Base-by-base conservation (phyloP, 495 filamentous ascomycete genomes). In the Daldinia concentrica region DNA sequence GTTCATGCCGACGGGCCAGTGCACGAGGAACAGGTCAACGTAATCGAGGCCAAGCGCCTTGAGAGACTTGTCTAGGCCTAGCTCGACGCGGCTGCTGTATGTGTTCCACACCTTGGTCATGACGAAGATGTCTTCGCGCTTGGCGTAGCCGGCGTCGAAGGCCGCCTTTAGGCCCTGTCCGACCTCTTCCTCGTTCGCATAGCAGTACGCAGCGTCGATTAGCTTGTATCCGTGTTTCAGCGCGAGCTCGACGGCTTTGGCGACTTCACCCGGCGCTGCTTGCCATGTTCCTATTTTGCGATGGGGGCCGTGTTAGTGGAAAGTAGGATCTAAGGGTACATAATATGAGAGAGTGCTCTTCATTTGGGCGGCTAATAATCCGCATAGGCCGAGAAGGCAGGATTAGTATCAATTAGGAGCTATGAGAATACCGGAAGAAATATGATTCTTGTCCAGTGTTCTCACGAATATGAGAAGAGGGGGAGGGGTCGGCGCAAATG, bases 1-100 rank as follows among this genome's bases (percentile, higher is more conserved):
- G 78, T 93, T 94, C 90, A 96, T 92, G 62, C 91, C 87, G 54
- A 93, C 81, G 2, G 93, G 91, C 92, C 92, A 95, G 80, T 97
- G 92, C 72, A 88, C 82, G 19, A 97, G 82, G 75, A 90, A 94
- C 63, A 97, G 80, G 79, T 97, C 93, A 7, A 97, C 85, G 79
- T 97, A 96, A 62, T 92, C 89, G 64, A 94, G 77, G 29, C 90
- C 89, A 58, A 97, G 78, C 54, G 84, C 85, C 79, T 88, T 87
- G 74, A 97, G 82, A 68, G 88, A 91, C 79, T 88, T 85, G 65
- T 95, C 87, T 17, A 96, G 79, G 2, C 85, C 88, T 55, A 89
- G 81, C 78, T 91, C 88, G 15, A 90, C 88, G 1, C 89, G 84
- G 9, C 83, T 85, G 77, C 90, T 89, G 79, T 90, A 95, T 19